Conservation (phyloP, 192 early-diverging fungal species). For the Polychytrium aggregatum region DNA sequence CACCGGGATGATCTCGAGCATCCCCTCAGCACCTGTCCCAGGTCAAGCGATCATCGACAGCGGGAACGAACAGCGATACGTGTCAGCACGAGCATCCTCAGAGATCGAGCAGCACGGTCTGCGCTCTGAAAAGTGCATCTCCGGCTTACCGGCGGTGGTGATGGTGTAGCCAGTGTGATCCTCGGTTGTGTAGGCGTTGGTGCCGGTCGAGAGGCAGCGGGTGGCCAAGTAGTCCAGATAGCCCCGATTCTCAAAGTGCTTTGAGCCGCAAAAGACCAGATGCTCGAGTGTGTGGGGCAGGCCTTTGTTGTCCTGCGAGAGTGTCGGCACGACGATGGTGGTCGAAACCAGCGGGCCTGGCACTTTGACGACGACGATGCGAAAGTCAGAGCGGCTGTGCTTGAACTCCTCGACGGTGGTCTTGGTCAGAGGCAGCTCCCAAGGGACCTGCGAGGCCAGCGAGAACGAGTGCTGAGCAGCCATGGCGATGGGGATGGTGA, state of each 20-base stretch:
- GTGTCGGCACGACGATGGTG: slow-evolving; percentile 66
- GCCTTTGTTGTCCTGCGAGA: slow-evolving; percentile 50
- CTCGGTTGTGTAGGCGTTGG: slow-evolving; percentile 53
- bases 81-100: neutral
- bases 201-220: slow-evolving; percentile 63
- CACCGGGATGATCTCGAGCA: slow-evolving; percentile 60
- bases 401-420: slow-evolving; percentile 10
- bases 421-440: slow-evolving; percentile 4
- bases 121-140: no score
- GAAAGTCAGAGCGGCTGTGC: slow-evolving; percentile 13
- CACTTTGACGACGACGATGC: slow-evolving; percentile 48
- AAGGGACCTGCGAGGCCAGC: slow-evolving; percentile 2
- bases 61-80: slow-evolving; percentile 3
- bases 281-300: slow-evolving; percentile 78
- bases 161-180: slow-evolving; percentile 68
- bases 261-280: slow-evolving; percentile 75
- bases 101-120: no score
- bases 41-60: no score
- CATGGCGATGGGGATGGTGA: neutral
- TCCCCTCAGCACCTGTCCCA: slow-evolving; percentile 50
- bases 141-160: slow-evolving; percentile 23
- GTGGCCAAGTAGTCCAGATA: slow-evolving; percentile 62
- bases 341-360: slow-evolving; percentile 54
- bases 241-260: slow-evolving; percentile 50
- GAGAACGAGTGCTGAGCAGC: neutral